Evolutionary conservation across 2,329 filamentous ascomycete species (phyloP), one percentile per base, ranked within the genome.

Genomic region (Truncatella angustata): DNA sequence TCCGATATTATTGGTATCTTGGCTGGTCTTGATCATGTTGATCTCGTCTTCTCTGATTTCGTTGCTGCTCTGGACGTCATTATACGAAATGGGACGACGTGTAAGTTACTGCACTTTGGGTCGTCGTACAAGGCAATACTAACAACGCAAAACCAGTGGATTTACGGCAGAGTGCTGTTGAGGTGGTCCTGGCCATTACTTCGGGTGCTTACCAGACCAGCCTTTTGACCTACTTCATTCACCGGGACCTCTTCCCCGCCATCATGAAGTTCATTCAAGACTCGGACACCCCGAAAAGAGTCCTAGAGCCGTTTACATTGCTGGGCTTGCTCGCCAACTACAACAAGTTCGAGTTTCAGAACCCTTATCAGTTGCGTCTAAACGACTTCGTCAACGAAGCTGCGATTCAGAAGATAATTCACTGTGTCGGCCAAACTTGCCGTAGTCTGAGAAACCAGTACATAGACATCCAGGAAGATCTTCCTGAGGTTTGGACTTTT

Each of bases 261-360:
- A 80, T 97, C 50, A 96, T 97, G 84, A 97, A 95, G 89, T 89
- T 91, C 66, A 84, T 95, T 54, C 88, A 94, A 73, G 90, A 96
- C 59, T 81, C 86, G 40, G 85, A 91, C 55, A 78, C 80, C 21
- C 76, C 82, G 30, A 73, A 77, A 16, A 78, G 80, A 62, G 83
- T 82, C 53, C 81, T 90, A 39, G 82, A 89, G 53, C 88, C 93
- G 0, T 91, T 97, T 59, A 83, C 87, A 12, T 80, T 97, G 9
- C 78, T 97, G 18, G 93, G 93, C 11, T 78, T 97, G 4, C 76
- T 99, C 49, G 89, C 90, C 58, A 99, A 97, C 72, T 97, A 97
- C 79, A 97, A 99, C 80, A 99, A 97, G 70, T 99, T 99, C 65
- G 94, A 99, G 70, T 93, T 95, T 52, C 92, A 96, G 67, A 99